Percentiles rank a stretch among this genome's conserved stretches.
phyloP scores from a whole-genome alignment of 2,329 filamentous ascomycete genomes.

The Didymosphaeria variabile region DNA sequence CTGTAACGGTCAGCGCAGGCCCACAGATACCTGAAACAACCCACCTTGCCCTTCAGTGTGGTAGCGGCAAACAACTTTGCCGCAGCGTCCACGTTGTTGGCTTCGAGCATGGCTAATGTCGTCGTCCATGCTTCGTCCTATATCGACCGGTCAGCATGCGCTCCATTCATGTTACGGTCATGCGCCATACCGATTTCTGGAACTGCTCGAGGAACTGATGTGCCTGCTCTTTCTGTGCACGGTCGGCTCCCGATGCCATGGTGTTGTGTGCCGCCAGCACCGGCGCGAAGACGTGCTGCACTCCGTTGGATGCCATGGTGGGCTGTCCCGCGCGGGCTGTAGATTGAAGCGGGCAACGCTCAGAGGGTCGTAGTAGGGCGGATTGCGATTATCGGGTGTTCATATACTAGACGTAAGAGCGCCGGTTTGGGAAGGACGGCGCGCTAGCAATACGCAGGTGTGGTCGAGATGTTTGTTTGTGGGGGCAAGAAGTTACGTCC shows the following conservation, averaged over 20 bases:
- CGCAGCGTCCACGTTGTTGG: slow-evolving; percentile 76
- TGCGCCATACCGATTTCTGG: slow-evolving; percentile 88
- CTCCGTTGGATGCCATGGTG: slow-evolving; percentile 73
- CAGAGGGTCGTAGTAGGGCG: slow-evolving; percentile 36
- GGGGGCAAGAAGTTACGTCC: slow-evolving; percentile 31
- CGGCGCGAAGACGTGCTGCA: slow-evolving; percentile 78
- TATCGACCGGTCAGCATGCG: slow-evolving; percentile 36
- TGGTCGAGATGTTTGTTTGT: slow-evolving; percentile 30
- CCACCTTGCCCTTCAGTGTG: slow-evolving; percentile 96
- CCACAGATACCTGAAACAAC: slow-evolving; percentile 24
- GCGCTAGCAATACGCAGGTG: slow-evolving; percentile 12
- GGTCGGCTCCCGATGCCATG: slow-evolving; percentile 85
- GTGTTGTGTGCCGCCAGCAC: slow-evolving; percentile 89
- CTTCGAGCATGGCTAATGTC: slow-evolving; percentile 86
- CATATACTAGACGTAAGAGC: slow-evolving; percentile 30
- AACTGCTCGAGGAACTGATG: slow-evolving; percentile 93
- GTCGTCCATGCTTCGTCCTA: slow-evolving; percentile 91
- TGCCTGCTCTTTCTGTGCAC: slow-evolving; percentile 85
- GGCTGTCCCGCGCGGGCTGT: slow-evolving; percentile 29
- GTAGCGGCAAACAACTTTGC: slow-evolving; percentile 95
- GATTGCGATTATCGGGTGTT: slow-evolving; percentile 34
- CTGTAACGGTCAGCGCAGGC: slow-evolving; percentile 59
- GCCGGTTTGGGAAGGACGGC: neutral
- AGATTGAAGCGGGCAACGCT: slow-evolving; percentile 35
- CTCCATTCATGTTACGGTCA: slow-evolving; percentile 16